Percentiles rank a stretch among this genome's conserved stretches.
phyloP scores from a whole-genome alignment of 202 grass and related monocot genomes.

The Schoenoplectus tabernaemontani region DNA sequence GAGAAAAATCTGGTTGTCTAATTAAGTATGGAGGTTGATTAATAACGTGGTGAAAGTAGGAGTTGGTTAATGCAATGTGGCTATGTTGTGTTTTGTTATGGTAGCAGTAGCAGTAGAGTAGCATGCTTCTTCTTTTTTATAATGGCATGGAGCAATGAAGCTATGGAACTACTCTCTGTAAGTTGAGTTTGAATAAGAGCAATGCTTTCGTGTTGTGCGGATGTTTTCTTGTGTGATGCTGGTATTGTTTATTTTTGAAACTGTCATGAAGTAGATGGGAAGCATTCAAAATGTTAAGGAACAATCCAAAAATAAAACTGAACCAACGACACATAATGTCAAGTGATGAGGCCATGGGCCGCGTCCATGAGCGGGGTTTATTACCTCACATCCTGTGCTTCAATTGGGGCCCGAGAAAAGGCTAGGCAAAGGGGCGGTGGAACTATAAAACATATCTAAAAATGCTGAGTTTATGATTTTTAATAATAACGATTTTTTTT shows the following conservation, averaged over 20 bases:
- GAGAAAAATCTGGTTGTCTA: slow-evolving; percentile 14
- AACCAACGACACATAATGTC: not conserved
- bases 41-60: not conserved
- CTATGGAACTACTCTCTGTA: not conserved
- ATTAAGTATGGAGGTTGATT: not conserved
- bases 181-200: not conserved
- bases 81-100: not conserved
- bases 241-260: not conserved
- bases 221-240: not conserved
- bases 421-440: too few relatives aligned
- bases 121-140: not conserved
- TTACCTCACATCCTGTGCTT: too few relatives aligned
- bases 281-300: not conserved
- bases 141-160: not conserved
- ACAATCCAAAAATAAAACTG: not conserved
- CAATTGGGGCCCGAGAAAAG: too few relatives aligned
- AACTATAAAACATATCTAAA: too few relatives aligned
- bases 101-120: not conserved
- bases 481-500: too few relatives aligned
- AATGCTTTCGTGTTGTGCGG: not conserved
- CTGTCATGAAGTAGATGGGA: not conserved
- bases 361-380: too few relatives aligned
- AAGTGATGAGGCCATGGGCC: too few relatives aligned
- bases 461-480: too few relatives aligned
- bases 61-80: not conserved